These are phyloP conservation scores for Lachancea fermentati DNA, from an alignment of 805 yeast species.

Conservation along the genomic window DNA sequence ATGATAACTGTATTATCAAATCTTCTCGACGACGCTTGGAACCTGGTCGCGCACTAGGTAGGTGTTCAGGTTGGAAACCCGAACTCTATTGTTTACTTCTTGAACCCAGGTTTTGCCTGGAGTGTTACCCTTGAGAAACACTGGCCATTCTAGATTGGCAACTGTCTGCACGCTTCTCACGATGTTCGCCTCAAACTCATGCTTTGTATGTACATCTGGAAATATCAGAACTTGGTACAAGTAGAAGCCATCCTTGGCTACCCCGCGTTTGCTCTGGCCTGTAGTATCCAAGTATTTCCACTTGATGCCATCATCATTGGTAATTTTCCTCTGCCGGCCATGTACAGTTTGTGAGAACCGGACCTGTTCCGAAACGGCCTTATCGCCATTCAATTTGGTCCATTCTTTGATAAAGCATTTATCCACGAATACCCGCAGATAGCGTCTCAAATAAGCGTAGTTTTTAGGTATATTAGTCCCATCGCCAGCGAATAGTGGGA, in stretches of 20 bases:
- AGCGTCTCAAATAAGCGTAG: conserved; percentile 24
- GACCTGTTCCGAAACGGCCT: conserved; percentile 15
- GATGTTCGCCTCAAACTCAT: conserved; percentile 15
- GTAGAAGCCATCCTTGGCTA: conserved; percentile 31
- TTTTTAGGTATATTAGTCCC: conserved; percentile 19
- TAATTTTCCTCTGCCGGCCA: not conserved
- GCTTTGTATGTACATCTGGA: conserved; percentile 16
- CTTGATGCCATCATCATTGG: not conserved
- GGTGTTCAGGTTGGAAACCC: conserved; percentile 11
- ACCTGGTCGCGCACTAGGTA: conserved; percentile 11
- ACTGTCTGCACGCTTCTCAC: conserved; percentile 17
- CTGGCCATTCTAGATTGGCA: conserved; percentile 19
- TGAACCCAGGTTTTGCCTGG: conserved; percentile 18
- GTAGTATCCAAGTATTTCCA: conserved; percentile 6
- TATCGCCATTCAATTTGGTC: conserved; percentile 18
- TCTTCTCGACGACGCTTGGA: conserved; percentile 6
- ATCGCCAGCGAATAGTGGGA: conserved; percentile 9
- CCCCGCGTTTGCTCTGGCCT: conserved; percentile 16
- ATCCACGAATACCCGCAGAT: conserved; percentile 13
- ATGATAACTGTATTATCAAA: not conserved
- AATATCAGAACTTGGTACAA: conserved; percentile 19
- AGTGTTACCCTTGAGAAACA: conserved; percentile 12
- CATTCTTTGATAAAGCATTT: conserved; percentile 21
- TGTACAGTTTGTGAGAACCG: conserved; percentile 4
- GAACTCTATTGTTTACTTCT: conserved; percentile 14